Base-by-base conservation (phyloP, 768 basidiomycete genomes). In the Hypholoma fasciculare region DNA sequence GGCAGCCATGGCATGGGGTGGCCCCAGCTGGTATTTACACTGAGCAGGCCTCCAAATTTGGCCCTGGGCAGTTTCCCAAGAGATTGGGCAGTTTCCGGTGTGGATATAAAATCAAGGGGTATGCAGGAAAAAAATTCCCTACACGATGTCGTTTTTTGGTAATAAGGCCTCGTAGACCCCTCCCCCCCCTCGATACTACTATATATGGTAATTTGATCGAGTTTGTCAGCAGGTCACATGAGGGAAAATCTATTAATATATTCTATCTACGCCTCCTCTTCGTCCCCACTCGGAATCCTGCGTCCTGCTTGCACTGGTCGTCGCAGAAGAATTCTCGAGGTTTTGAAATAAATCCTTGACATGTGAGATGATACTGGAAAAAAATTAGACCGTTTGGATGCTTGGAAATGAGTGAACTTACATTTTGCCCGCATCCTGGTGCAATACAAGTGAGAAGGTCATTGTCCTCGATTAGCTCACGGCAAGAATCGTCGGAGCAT, bases 241-340 rank as follows among this genome's bases (percentile, higher is more conserved):
- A 40, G n/a, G n/a, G n/a, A n/a, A 40, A 39, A 37, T 26, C 42
- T 39, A 42, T 37, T 34, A 38, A 30, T n/a, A 19, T 17, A 38
- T 40, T 40, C 38, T 42, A 20, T 26, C 34, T 50, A 6, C 54
- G 53, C 6, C 42, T 46, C 42, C 56, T 60, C 46, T 23, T 27
- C 52, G 30, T 52, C 4, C 54, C 49, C 8, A 60, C 59, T 37
- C 54, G n/a, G 6, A 40, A 54, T 44, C 60, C 60, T 19, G 57
- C 57, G 44, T 63, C 61, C 54, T 56, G 46, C 47, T 23, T 39
- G 47, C 57, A 58, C 19, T 59, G 51, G 42, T 63, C 57, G 39
- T 63, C 57, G n/a, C 63, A 63, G 51, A 63, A 63, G 56, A 57
- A 63, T 9, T 26, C 50, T 12, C 44, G 13, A 20, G 63, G 63